Evolutionary conservation across 352 stramenopile genomes (phyloP).

Genomic region (Pythium aphanidermatum): DNA sequence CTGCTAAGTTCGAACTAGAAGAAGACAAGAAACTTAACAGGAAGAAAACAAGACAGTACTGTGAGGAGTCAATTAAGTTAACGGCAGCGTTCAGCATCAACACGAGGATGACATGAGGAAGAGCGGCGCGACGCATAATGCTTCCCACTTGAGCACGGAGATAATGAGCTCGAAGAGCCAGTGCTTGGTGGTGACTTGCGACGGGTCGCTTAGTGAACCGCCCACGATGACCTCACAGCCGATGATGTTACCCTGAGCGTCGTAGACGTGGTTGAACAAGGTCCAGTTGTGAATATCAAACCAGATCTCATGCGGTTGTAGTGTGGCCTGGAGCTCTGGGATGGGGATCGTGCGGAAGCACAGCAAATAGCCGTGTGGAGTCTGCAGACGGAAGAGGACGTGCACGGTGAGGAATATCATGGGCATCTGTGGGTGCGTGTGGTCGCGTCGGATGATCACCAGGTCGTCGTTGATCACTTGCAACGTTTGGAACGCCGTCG

Average conservation of each 20-base stretch:
- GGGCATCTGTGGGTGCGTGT: constrained; percentile 32
- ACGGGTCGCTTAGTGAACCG: constrained; percentile 42
- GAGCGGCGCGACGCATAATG: constrained; percentile 17
- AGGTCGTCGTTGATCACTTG: constrained; percentile 51
- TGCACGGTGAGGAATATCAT: constrained; percentile 52
- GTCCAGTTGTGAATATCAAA: constrained; percentile 63
- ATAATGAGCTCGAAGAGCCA: constrained; percentile 68
- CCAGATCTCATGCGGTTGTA: constrained; percentile 46
- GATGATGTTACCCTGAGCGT: constrained; percentile 25
- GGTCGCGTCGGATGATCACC: constrained; percentile 49
- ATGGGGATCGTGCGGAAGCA: constrained; percentile 55
- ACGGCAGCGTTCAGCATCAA: no score
- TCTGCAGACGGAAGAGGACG: constrained; percentile 58
- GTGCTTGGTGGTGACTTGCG: constrained; percentile 44
- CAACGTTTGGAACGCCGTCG: constrained; percentile 37
- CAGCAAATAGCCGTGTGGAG: constrained; percentile 41
- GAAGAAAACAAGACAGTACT: no score
- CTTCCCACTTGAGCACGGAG: constrained; percentile 55
- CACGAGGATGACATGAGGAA: constrained; percentile 11
- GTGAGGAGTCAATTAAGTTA: no score
- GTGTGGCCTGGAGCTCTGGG: constrained; percentile 32
- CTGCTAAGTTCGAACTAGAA: no score
- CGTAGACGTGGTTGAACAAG: constrained; percentile 46
- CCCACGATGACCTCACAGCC: constrained; percentile 50
- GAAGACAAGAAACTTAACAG: no score